Conservation (phyloP, 1,139 yeast genomes). For the Scheffersomyces insectosa region DNA sequence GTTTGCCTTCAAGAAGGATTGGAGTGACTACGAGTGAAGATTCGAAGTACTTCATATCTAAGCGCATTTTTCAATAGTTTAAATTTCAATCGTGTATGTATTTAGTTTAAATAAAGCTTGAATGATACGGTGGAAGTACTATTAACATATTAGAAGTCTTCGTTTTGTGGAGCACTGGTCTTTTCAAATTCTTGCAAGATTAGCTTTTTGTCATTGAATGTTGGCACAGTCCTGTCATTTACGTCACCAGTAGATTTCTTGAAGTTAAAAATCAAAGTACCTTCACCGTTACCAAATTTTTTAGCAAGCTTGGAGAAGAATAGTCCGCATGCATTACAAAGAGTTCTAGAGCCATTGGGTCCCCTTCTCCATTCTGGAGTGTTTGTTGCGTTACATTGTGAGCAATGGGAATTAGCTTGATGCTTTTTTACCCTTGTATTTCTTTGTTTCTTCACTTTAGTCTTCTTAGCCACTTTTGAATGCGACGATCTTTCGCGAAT, state of each 20-base stretch:
- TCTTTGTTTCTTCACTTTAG: no score
- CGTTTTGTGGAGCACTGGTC: no score
- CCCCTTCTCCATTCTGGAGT: constrained; percentile 34
- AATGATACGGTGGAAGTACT: no score
- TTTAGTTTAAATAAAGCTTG: no score
- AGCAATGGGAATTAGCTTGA: constrained; percentile 10
- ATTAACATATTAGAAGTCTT: no score
- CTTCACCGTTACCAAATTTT: constrained; percentile 20
- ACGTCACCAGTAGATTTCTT: constrained; percentile 6
- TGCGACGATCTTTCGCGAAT: no score
- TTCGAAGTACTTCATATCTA: neutral
- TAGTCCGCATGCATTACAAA: constrained; percentile 31
- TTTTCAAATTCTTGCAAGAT: constrained; percentile 1
- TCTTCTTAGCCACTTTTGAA: no score
- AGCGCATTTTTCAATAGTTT: neutral
- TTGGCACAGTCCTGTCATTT: constrained; percentile 14
- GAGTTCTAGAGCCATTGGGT: constrained; percentile 24
- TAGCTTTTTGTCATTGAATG: constrained; percentile 5
- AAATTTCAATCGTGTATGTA: neutral
- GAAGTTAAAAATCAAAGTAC: constrained; percentile 10
- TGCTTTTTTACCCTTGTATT: no score
- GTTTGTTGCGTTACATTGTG: constrained; percentile 21
- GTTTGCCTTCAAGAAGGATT: constrained; percentile 35
- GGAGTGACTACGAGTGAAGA: constrained; percentile 33
- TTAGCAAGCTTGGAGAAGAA: constrained; percentile 25